Percentiles rank a stretch among this genome's conserved stretches.
Evolutionary conservation across 169 alveolate genomes (phyloP).

Genomic region (Plasmodium chabaudi): DNA sequence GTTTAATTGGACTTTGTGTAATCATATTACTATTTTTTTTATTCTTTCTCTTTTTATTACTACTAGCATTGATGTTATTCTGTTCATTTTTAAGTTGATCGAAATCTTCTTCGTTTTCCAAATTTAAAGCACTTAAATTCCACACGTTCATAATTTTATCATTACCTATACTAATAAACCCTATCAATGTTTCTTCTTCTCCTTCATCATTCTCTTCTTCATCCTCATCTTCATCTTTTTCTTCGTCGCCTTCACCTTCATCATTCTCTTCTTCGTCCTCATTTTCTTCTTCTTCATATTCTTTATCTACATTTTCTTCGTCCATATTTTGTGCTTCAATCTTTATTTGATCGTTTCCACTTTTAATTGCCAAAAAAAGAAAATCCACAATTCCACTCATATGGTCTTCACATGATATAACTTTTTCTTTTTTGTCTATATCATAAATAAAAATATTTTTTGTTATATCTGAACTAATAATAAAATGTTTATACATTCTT

Average conservation of each 20-base stretch:
- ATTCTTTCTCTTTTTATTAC: constrained; percentile 6
- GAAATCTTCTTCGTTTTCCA: constrained; percentile 26
- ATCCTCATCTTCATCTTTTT: not conserved
- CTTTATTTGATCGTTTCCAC: not conserved
- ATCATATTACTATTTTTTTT: constrained; percentile 13
- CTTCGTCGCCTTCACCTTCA: not conserved
- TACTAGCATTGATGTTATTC: not conserved
- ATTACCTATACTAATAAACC: constrained; percentile 62
- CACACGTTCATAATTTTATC: constrained; percentile 75
- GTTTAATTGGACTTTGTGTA: constrained; percentile 48
- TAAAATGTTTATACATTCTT: constrained; percentile 56
- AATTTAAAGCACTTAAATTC: constrained; percentile 32
- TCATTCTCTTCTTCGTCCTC: constrained; percentile 1
- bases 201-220: not conserved
- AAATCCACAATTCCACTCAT: constrained; percentile 61
- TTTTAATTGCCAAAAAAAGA: constrained; percentile 42
- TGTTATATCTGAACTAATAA: constrained; percentile 62
- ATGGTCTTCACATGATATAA: constrained; percentile 56
- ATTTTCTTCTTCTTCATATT: not conserved
- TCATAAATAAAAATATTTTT: constrained; percentile 65
- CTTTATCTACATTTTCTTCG: too few relatives aligned
- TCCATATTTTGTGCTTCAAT: not conserved
- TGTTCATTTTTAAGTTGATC: constrained; percentile 8
- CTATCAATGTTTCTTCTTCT: constrained; percentile 43
- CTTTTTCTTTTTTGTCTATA: constrained; percentile 11